A percentile compares a stretch with the other conserved stretches of the same genome.
These are phyloP conservation scores for Chlorophyllum brunneum DNA, from an alignment of 768 basidiomycete genomes.

Conservation along the genomic window DNA sequence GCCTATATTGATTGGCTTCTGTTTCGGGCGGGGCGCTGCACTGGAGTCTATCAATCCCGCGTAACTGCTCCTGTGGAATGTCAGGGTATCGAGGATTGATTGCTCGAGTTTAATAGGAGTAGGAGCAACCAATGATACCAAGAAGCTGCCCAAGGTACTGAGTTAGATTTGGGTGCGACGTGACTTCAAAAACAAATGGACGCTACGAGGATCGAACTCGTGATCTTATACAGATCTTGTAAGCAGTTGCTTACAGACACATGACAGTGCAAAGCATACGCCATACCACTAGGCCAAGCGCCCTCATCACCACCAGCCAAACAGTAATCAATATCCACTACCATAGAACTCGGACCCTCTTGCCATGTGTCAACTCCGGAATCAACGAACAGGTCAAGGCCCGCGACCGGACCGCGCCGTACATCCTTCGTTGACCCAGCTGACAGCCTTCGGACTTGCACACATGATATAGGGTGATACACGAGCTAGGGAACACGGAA, in stretches of 20 bases:
- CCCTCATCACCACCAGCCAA: neutral
- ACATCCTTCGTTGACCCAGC: neutral
- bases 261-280: slow-evolving; percentile 9
- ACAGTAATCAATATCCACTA: too few relatives aligned
- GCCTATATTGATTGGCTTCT: too few relatives aligned
- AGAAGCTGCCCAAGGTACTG: neutral
- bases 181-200: slow-evolving; percentile 1
- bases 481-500: neutral
- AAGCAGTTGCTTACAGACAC: slow-evolving; percentile 4
- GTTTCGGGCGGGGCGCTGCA: too few relatives aligned
- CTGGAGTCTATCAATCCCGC: too few relatives aligned
- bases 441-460: neutral
- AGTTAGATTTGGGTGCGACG: neutral
- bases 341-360: too few relatives aligned
- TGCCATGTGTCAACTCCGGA: too few relatives aligned
- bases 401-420: slow-evolving; percentile 5
- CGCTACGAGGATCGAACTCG: slow-evolving; percentile 15
- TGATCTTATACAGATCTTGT: slow-evolving; percentile 14
- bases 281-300: slow-evolving; percentile 16
- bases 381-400: neutral
- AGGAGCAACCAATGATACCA: too few relatives aligned
- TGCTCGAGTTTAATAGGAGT: too few relatives aligned
- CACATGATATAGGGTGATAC: neutral
- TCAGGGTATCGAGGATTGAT: too few relatives aligned
- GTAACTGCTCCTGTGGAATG: too few relatives aligned